Evolutionary conservation across 768 basidiomycete species (phyloP), one percentile per base, ranked within the genome.

Genomic region (Trametes maxima): DNA sequence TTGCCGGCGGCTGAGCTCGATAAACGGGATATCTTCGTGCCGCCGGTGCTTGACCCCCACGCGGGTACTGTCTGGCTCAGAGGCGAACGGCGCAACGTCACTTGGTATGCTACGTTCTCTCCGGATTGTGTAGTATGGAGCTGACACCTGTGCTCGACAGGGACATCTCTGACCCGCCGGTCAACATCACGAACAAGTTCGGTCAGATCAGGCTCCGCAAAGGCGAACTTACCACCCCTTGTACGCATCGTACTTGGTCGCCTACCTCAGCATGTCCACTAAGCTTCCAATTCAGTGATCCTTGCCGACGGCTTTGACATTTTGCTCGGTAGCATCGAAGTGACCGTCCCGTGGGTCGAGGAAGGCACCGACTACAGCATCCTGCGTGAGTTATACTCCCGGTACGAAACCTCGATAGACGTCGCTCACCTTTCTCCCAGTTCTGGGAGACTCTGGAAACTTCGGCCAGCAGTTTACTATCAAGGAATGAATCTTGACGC

Each of bases 391-490:
- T 77, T 11, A 14, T 35, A 13, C 24, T 8, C 37, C 2, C 33
- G 4, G 19, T 37, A 5, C 33, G 45, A 5, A 11, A 5, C 47
- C 10, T 0, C 14, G 19, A 24, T 11, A n/a, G 19, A 11, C 6
- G 57, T 57, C 22, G 45, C 35, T 16, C 3, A 14, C 37, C 13
- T 19, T 12, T 35, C 25, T 35, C 35, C 1, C 51, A 81, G 82
- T 82, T 47, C 78, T 80, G 54, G 81, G 82, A 14, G 79, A 81
- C 67, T 82, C 82, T 19, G 80, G 79, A 21, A 76, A 82, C 67
- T 65, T 67, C 49, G 79, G 79, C 60, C 71, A 73, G 1, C 46
- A 63, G 22, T 81, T 81, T 72, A 69, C 69, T 16, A 75, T 81
- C 62, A 51, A 44, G 19, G 28, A 47, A 36, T 48, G 33, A 16